Evolutionary conservation across 1,139 yeast species (phyloP).

Genomic region (Kazachstania sp.): DNA sequence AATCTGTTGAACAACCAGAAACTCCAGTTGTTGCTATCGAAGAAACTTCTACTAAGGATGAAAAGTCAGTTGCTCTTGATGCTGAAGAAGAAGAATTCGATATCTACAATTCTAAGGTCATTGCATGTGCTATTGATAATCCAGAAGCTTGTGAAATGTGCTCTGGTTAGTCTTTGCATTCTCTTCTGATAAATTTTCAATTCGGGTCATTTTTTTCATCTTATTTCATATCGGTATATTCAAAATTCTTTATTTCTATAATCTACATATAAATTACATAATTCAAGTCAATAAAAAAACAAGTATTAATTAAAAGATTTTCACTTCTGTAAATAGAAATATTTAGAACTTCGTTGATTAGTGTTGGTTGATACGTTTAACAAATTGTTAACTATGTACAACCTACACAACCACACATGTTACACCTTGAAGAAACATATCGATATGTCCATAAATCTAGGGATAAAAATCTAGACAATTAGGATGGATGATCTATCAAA

Average conservation of each 20-base stretch:
- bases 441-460: too few relatives aligned
- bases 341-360: too few relatives aligned
- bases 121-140: constrained; percentile 94
- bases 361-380: too few relatives aligned
- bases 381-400: too few relatives aligned
- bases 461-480: too few relatives aligned
- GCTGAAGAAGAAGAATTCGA: constrained; percentile 39
- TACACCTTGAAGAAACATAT: too few relatives aligned
- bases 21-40: constrained; percentile 24
- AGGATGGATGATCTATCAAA: too few relatives aligned
- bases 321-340: neutral
- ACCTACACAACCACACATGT: too few relatives aligned
- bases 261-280: neutral
- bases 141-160: constrained; percentile 99
- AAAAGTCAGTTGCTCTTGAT: constrained; percentile 14
- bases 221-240: constrained; percentile 3
- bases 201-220: constrained; percentile 5
- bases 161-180: constrained; percentile 56
- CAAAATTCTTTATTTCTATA: neutral
- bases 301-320: neutral
- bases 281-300: neutral
- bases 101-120: constrained; percentile 83
- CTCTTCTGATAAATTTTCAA: constrained; percentile 1
- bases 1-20: constrained; percentile 17
- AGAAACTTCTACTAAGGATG: constrained; percentile 9